These are phyloP conservation scores for Zasmidium citrigriseum DNA, from an alignment of 2,329 filamentous ascomycete species.

Conservation along the genomic window DNA sequence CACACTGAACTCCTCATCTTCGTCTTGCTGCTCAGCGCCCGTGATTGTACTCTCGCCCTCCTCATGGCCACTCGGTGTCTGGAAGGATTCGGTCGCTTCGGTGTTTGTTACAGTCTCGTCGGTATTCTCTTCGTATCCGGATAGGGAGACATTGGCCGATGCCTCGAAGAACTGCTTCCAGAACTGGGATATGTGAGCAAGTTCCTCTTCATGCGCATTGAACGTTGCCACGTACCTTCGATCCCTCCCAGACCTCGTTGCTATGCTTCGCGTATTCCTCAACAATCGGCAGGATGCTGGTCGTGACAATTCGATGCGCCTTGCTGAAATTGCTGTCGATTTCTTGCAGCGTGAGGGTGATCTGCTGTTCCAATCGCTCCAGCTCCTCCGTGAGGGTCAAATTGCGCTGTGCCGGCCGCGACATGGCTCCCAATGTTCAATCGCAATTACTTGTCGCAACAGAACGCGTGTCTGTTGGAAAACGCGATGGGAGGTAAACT, in stretches of 20 bases:
- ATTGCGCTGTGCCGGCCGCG: conserved; percentile 48
- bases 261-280: conserved; percentile 96
- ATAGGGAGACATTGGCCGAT: conserved; percentile 93
- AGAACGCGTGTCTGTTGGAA: background rate
- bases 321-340: conserved; percentile 99
- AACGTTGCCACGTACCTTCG: conserved; percentile 64
- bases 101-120: conserved; percentile 57
- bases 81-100: conserved; percentile 31
- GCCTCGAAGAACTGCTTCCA: conserved; percentile 99
- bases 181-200: conserved; percentile 61
- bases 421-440: conserved; percentile 6
- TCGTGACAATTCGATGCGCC: conserved; percentile 92
- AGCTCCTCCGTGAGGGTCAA: conserved; percentile 91
- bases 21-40: conserved; percentile 12
- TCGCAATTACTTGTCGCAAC: background rate
- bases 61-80: conserved; percentile 30
- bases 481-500: background rate
- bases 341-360: conserved; percentile 95
- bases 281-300: conserved; percentile 87
- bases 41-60: conserved; percentile 38
- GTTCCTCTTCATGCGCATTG: background rate
- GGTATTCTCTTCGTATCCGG: conserved; percentile 80
- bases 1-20: conserved; percentile 62
- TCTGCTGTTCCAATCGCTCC: conserved; percentile 93
- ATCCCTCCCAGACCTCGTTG: conserved; percentile 91